These are phyloP conservation scores for Viola pubescens DNA, from an alignment of 441 rosid species.

Conservation along the genomic window DNA sequence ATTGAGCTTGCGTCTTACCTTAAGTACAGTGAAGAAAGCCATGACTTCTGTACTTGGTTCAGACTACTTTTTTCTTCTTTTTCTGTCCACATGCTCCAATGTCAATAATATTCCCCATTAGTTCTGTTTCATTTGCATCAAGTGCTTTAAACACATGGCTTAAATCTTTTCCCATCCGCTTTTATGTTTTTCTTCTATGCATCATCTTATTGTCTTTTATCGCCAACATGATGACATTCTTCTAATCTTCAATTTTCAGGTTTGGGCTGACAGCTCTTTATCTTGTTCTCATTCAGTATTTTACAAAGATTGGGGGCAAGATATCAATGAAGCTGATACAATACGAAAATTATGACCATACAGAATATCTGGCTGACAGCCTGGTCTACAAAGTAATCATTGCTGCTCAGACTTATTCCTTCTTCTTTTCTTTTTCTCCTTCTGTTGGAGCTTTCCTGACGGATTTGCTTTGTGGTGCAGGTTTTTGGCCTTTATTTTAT, in stretches of 20 bases:
- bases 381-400: constrained; percentile 74
- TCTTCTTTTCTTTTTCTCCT: constrained; percentile 12
- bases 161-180: background rate
- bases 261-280: constrained; percentile 70
- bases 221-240: constrained; percentile 6
- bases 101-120: background rate
- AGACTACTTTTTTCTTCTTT: background rate
- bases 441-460: constrained; percentile 8
- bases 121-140: background rate
- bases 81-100: background rate
- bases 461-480: constrained; percentile 37
- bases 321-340: constrained; percentile 74
- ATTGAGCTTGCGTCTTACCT: no score
- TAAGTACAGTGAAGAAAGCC: no score
- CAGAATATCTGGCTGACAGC: constrained; percentile 75
- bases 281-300: constrained; percentile 74
- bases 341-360: constrained; percentile 60
- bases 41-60: no score
- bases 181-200: no score
- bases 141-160: background rate
- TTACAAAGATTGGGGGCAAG: constrained; percentile 70
- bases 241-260: constrained; percentile 47
- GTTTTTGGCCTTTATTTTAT: constrained; percentile 93
- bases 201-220: no score
- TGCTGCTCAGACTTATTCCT: constrained; percentile 9